phyloP scores from a whole-genome alignment of 1,284 basidiomycete genomes.

The Inonotus obliquus region DNA sequence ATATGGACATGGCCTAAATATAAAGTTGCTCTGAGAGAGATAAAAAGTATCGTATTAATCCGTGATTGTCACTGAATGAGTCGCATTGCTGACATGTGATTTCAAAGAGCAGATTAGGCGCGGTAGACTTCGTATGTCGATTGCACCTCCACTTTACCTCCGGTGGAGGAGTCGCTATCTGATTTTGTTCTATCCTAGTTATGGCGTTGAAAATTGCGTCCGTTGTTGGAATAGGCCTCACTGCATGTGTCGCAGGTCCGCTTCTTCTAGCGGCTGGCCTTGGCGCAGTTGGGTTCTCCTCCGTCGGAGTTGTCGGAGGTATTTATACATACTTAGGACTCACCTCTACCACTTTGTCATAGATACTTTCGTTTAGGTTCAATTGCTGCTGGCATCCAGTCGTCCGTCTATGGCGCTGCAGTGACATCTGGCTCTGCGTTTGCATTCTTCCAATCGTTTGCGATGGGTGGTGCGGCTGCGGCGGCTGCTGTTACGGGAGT shows the following conservation, averaged over 20 bases:
- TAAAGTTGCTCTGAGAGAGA: neutral
- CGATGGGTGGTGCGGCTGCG: neutral
- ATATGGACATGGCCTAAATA: neutral
- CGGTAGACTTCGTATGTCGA: too few relatives aligned
- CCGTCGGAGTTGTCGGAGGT: slow-evolving; percentile 6
- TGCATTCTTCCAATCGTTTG: slow-evolving; percentile 3
- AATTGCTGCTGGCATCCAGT: slow-evolving; percentile 3
- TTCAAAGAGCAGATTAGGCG: too few relatives aligned
- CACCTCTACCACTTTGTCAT: too few relatives aligned
- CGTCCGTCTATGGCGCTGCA: neutral
- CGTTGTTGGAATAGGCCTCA: neutral
- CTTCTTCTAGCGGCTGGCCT: neutral
- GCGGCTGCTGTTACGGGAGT: neutral
- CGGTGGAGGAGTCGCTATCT: too few relatives aligned
- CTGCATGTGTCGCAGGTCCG: neutral
- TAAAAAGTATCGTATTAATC: too few relatives aligned
- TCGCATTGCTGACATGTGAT: too few relatives aligned
- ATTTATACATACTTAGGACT: neutral
- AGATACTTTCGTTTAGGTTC: neutral
- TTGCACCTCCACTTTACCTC: too few relatives aligned
- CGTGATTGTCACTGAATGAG: too few relatives aligned
- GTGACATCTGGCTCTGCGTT: neutral
- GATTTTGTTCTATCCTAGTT: too few relatives aligned
- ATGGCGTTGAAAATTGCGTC: neutral
- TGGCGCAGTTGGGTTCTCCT: neutral